A percentile compares a stretch with the other conserved stretches of the same genome.
These are phyloP conservation scores for Cyclotella atomus DNA, from an alignment of 108 stramenopile genomes.

Conservation along the genomic window DNA sequence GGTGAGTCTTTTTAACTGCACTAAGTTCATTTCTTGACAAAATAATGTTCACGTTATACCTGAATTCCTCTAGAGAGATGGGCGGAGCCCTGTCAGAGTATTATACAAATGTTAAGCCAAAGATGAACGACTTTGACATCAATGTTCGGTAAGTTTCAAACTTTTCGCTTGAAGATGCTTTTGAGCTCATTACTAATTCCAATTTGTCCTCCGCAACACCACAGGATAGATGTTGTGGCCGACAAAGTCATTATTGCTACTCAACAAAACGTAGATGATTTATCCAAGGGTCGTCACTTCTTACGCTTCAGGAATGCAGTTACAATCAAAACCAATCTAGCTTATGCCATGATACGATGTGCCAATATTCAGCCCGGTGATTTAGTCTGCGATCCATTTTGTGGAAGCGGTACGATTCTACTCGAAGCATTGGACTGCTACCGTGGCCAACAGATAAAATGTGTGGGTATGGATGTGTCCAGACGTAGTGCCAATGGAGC, in stretches of 20 bases:
- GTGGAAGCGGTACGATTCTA: conserved; percentile 62
- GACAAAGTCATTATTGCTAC: conserved; percentile 62
- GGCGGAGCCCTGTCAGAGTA: conserved; percentile 72
- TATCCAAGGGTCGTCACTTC: conserved; percentile 67
- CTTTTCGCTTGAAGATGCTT: neutral
- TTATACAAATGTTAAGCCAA: conserved; percentile 46
- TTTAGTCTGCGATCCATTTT: conserved; percentile 62
- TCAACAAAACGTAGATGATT: conserved; percentile 68
- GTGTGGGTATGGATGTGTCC: conserved; percentile 73
- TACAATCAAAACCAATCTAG: conserved; percentile 75
- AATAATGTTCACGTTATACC: neutral
- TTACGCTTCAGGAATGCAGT: conserved; percentile 70
- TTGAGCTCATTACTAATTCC: neutral
- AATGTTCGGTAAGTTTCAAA: conserved; percentile 32
- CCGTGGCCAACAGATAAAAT: conserved; percentile 34
- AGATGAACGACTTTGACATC: conserved; percentile 73
- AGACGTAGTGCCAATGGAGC: conserved; percentile 61
- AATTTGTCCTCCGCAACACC: neutral
- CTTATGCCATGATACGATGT: conserved; percentile 68
- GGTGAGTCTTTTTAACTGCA: conserved; percentile 11
- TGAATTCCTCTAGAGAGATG: conserved; percentile 44
- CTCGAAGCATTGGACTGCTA: conserved; percentile 64
- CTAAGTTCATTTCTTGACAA: neutral
- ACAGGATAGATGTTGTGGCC: conserved; percentile 56
- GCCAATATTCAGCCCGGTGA: conserved; percentile 56